Evolutionary conservation across 1,284 basidiomycete genomes (phyloP).

Genomic region (Sparassis latifolia): DNA sequence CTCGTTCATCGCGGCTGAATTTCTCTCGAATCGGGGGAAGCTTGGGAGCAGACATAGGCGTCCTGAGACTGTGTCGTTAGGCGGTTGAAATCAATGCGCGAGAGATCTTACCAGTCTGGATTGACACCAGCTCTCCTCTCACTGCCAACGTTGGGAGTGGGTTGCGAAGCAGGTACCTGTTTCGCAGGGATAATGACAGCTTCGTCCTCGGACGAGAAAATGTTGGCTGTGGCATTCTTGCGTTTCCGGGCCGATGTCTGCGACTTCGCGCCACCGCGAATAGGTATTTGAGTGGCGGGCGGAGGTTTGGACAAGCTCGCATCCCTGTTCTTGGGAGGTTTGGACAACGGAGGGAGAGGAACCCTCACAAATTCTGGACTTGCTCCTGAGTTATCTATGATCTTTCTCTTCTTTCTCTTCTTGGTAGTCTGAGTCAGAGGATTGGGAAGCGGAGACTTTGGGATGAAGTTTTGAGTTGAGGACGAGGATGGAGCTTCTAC

Average conservation of each 20-base stretch:
- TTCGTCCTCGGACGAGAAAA: neutral
- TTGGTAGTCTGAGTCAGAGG: neutral
- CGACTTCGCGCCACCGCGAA: neutral
- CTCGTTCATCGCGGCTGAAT: neutral
- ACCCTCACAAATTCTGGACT: neutral
- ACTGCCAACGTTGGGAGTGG: neutral
- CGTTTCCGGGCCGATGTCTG: neutral
- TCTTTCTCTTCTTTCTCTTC: slow-evolving; percentile 1
- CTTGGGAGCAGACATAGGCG: neutral
- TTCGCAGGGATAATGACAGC: neutral
- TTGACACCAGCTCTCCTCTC: neutral
- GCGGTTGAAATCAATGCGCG: neutral
- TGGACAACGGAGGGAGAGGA: neutral
- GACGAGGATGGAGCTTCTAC: neutral
- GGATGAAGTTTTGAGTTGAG: neutral
- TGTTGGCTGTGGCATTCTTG: neutral
- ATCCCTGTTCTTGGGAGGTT: neutral
- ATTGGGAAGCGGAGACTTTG: neutral
- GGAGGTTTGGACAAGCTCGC: neutral
- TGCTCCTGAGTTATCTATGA: neutral
- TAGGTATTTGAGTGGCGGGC: neutral
- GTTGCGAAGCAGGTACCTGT: neutral
- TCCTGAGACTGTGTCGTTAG: neutral
- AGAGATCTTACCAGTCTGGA: neutral
- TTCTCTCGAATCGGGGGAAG: neutral